Percentiles rank a stretch among this genome's conserved stretches.
Conservation (phyloP, 192 early-diverging fungal genomes). For the Kickxella alabastrina region DNA sequence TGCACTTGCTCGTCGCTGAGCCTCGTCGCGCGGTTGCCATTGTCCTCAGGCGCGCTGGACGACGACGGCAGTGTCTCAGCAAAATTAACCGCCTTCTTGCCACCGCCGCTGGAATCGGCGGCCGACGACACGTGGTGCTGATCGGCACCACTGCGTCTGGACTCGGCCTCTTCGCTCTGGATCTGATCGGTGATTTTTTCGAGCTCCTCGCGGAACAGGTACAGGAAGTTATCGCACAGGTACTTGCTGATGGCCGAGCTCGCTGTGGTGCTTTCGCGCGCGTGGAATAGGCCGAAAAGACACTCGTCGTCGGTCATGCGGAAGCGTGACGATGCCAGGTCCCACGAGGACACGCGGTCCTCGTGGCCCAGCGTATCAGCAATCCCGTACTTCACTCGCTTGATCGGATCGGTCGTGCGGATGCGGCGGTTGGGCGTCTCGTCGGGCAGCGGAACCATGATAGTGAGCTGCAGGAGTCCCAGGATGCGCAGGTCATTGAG, state of each 20-base stretch:
- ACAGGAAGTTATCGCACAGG: conserved; percentile 66
- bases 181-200: conserved; percentile 58
- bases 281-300: conserved; percentile 85
- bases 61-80: conserved; percentile 16
- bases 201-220: conserved; percentile 68
- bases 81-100: conserved; percentile 46
- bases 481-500: conserved; percentile 74
- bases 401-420: conserved; percentile 79
- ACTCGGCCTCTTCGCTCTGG: conserved; percentile 25
- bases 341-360: conserved; percentile 76
- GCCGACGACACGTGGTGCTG: background rate
- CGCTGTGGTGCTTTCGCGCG: conserved; percentile 52
- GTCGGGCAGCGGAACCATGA: conserved; percentile 75
- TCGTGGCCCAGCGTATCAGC: conserved; percentile 72
- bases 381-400: conserved; percentile 81
- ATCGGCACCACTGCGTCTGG: too few species aligned
- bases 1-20: conserved; percentile 39
- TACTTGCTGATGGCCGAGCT: conserved; percentile 58
- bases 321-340: conserved; percentile 80
- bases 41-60: conserved; percentile 10
- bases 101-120: conserved; percentile 1
- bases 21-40: conserved; percentile 9
- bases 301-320: conserved; percentile 82
- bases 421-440: conserved; percentile 77
- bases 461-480: conserved; percentile 89